Percentiles rank a stretch among this genome's conserved stretches.
Conservation (phyloP, 78 protist genomes). For the Guillardia theta region DNA sequence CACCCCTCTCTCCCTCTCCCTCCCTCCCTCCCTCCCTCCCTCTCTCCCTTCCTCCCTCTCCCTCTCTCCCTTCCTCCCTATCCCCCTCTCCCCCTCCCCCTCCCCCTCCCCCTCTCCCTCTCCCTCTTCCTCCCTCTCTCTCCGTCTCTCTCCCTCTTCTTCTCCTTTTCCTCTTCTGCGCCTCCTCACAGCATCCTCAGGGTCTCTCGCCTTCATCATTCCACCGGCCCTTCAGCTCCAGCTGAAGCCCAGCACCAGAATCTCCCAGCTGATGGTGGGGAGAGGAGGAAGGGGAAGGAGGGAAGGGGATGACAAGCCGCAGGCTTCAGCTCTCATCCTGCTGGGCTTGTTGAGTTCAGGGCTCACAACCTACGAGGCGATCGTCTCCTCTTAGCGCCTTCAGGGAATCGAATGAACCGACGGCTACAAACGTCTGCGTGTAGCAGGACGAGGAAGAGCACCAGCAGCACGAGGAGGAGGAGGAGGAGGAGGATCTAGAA, state of each 20-base stretch:
- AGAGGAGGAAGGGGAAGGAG: too few species aligned
- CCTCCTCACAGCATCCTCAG: not conserved
- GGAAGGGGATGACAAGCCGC: too few species aligned
- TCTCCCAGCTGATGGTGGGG: too few species aligned
- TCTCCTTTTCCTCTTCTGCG: not conserved
- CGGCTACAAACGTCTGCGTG: too few species aligned
- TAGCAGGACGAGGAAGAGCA: too few species aligned
- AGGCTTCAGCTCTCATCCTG: too few species aligned
- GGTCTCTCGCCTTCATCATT: not conserved
- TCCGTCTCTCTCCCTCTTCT: not conserved
- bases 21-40: not conserved
- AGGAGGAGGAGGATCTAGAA: too few species aligned
- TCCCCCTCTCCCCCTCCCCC: not conserved
- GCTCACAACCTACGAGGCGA: too few species aligned
- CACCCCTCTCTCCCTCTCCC: not conserved
- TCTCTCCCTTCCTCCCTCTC: not conserved
- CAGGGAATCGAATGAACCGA: too few species aligned
- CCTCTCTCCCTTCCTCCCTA: not conserved
- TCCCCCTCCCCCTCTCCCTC: not conserved
- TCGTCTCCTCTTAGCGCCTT: too few species aligned
- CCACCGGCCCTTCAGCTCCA: not conserved
- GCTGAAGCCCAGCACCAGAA: not conserved
- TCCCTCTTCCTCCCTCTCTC: not conserved
- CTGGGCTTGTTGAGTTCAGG: too few species aligned
- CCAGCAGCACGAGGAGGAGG: too few species aligned